Percentiles rank a stretch among this genome's conserved stretches.
Evolutionary conservation across 192 early-diverging fungal genomes (phyloP).

Genomic region (Coemansia sp.): DNA sequence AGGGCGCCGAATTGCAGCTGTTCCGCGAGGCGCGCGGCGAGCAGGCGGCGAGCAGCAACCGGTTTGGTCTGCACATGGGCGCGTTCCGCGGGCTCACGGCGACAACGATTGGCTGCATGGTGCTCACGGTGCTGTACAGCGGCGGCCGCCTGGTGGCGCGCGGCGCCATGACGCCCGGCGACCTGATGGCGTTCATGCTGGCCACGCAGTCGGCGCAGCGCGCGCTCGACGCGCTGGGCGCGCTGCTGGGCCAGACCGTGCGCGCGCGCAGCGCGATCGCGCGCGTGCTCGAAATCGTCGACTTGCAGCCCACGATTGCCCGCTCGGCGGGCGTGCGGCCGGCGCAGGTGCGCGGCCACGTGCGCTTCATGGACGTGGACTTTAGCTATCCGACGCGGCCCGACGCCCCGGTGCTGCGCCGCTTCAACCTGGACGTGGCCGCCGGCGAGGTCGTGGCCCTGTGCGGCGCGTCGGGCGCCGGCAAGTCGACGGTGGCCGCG

Average conservation of each 20-base stretch:
- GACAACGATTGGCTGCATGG: constrained; percentile 55
- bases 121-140: constrained; percentile 55
- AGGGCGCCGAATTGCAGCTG: constrained; percentile 51
- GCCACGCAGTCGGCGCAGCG: constrained; percentile 61
- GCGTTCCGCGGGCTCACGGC: constrained; percentile 62
- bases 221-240: constrained; percentile 57
- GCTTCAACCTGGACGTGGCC: constrained; percentile 48
- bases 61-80: constrained; percentile 60
- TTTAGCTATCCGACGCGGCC: constrained; percentile 53
- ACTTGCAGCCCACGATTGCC: constrained; percentile 43
- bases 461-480: constrained; percentile 54
- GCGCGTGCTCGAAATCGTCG: constrained; percentile 56
- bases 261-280: constrained; percentile 52
- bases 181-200: constrained; percentile 61
- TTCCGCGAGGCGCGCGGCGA: constrained; percentile 45
- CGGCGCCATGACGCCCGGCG: constrained; percentile 56
- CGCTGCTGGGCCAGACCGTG: constrained; percentile 58
- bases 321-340: constrained; percentile 37
- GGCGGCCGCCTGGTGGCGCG: constrained; percentile 45
- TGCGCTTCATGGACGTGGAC: constrained; percentile 53
- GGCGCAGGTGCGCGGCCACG: constrained; percentile 41
- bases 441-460: constrained; percentile 48
- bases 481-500: constrained; percentile 71
- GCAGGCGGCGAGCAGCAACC: constrained; percentile 36
- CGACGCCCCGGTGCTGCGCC: constrained; percentile 25